phyloP scores from a whole-genome alignment of 441 rosid genomes.

The Kokia cookei region DNA sequence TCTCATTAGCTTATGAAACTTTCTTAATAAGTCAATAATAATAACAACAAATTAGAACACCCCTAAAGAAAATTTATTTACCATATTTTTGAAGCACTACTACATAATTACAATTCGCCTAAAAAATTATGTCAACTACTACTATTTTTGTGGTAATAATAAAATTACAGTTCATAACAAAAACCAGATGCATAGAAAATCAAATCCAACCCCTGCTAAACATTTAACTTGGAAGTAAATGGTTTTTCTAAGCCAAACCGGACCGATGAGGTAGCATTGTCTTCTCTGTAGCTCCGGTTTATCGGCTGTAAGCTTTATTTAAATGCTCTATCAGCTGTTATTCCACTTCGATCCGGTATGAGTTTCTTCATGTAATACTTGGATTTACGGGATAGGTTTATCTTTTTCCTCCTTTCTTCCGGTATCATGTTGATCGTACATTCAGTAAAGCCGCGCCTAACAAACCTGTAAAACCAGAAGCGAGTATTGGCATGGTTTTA shows the following conservation, averaged over 20 bases:
- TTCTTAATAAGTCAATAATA: too few relatives aligned
- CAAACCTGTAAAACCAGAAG: constrained; percentile 46
- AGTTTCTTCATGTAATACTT: constrained; percentile 84
- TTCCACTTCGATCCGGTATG: constrained; percentile 71
- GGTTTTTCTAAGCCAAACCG: background rate
- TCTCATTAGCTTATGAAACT: too few relatives aligned
- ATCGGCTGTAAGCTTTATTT: background rate
- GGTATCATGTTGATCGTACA: constrained; percentile 72
- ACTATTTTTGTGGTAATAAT: background rate
- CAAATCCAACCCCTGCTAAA: background rate
- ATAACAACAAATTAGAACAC: too few relatives aligned
- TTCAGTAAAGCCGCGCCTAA: constrained; percentile 76
- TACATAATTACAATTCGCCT: background rate
- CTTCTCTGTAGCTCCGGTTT: background rate
- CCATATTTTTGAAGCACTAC: background rate
- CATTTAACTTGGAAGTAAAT: background rate
- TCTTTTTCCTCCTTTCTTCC: constrained; percentile 54
- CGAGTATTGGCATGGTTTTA: background rate
- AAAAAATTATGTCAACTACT: background rate
- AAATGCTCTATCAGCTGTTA: constrained; percentile 29
- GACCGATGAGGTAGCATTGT: background rate
- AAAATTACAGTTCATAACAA: background rate
- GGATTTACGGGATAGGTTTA: constrained; percentile 70
- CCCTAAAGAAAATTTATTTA: background rate
- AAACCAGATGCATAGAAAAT: background rate